Conservation (phyloP, 2,329 filamentous ascomycete genomes). For the Emmonsiellopsis sp. region DNA sequence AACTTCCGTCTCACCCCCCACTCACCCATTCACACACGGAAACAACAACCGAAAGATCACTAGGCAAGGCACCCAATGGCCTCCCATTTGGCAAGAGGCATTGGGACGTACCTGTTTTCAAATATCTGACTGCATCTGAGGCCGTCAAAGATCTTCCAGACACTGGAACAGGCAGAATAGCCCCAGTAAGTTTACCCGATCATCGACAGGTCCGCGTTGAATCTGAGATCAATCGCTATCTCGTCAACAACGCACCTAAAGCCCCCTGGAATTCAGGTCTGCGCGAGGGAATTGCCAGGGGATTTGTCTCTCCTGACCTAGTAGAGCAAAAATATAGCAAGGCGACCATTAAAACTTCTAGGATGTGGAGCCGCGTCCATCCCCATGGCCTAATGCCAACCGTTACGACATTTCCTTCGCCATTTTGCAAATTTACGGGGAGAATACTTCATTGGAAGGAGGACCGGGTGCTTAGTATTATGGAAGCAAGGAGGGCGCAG, state of each 20-base stretch:
- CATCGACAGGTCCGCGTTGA: slow-evolving; percentile 48
- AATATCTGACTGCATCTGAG: slow-evolving; percentile 45
- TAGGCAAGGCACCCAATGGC: slow-evolving; percentile 55
- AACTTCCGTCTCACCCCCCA: slow-evolving; percentile 46
- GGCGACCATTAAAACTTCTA: background rate
- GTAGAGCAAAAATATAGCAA: slow-evolving; percentile 10
- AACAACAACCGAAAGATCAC: slow-evolving; percentile 20
- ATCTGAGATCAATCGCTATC: slow-evolving; percentile 31
- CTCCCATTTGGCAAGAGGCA: slow-evolving; percentile 49
- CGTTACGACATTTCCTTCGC: slow-evolving; percentile 47
- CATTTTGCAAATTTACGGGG: slow-evolving; percentile 49
- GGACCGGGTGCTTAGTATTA: slow-evolving; percentile 51
- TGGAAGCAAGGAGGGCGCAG: slow-evolving; percentile 62
- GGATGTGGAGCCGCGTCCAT: slow-evolving; percentile 15
- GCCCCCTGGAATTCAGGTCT: slow-evolving; percentile 27
- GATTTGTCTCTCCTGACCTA: slow-evolving; percentile 15
- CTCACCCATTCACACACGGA: slow-evolving; percentile 56
- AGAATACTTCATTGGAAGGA: slow-evolving; percentile 57
- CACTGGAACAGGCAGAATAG: slow-evolving; percentile 52
- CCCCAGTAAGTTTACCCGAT: slow-evolving; percentile 59
- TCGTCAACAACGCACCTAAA: slow-evolving; percentile 52
- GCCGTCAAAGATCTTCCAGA: slow-evolving; percentile 52
- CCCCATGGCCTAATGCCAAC: slow-evolving; percentile 52
- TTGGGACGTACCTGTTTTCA: slow-evolving; percentile 46
- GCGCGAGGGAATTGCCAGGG: slow-evolving; percentile 8